Evolutionary conservation across 2,329 filamentous ascomycete species (phyloP), one percentile per base, ranked within the genome.

Genomic region (Epichloe baconii): DNA sequence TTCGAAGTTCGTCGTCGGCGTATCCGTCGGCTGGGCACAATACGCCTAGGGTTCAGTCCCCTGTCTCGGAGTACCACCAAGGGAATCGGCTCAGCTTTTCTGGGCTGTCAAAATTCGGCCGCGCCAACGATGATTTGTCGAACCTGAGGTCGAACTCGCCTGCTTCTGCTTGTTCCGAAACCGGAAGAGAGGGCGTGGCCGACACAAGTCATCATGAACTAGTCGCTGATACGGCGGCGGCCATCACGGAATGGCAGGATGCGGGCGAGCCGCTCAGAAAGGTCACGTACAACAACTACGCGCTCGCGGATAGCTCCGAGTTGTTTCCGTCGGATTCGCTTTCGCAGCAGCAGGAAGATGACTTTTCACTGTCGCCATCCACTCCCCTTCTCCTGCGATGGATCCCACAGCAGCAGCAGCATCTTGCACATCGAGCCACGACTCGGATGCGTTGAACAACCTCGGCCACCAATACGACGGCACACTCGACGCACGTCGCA

Each of bases 1-100:
- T 49, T 35, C 59, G 63, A n/a, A 64, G 59, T 47, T 51, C 56
- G 4, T 67, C 65, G n/a, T 67, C 65, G 11, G 59, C 60, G 1
- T 67, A 67, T 40, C 61, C 59, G 14, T 59, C 60, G 11, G 52
- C 58, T 2, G 56, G 56, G 2, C 51, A 57, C n/a, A 51, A 42
- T 8, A 58, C 58, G 4, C 54, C 52, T 11, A 51, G 56, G 17
- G 31, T 60, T 1, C 59, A 61, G 35, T 68, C 66, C n/a, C 65
- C 65, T 4, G 53, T 56, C 8, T 58, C 59, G 10, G 54, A 57
- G 5, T 47, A 54, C 37, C 21, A 44, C 11, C 49, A 50, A 8
- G 37, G 50, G 5, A 58, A 64, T 42, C 59, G 53, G 11, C 52
- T 65, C 7, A 64, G 58, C 31, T 47, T 63, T 12, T 59, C 63